Base-by-base conservation (phyloP, 2,329 filamentous ascomycete genomes). In the Aspergillus clavatus region DNA sequence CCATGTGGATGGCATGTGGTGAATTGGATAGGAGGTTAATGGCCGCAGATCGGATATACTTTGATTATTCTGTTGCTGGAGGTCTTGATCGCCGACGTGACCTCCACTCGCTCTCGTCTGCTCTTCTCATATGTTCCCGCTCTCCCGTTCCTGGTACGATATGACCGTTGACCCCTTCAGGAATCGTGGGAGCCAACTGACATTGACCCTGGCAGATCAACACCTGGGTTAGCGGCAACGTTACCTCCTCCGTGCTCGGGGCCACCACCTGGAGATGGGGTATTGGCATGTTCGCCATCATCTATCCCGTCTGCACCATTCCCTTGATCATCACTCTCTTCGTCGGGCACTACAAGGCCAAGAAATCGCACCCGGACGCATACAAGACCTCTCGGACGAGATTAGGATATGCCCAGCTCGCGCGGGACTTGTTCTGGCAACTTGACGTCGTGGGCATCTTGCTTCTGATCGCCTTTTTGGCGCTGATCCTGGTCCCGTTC, bases 101-200 rank as follows among this genome's bases (percentile, higher is more conserved):
- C 81, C 2, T 84, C 82, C 1, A 76, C 80, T 5, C 76, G 80
- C 11, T 72, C 79, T 8, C 80, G 82, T 57, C 69, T 85, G 7
- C 69, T 85, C 53, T 84, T 83, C 69, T 82, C 78, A 38, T 85
- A 82, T 56, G 67, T 84, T n/a, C 80, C 80, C 0, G 76, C 77
- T 0, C 59, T 75, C 3, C 80, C 80, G 0, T 82, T 81, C 54
- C 57, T 83, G 36, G 69, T 72, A 50, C 55, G 64, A 6, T n/a
- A 21, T 19, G 19, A 10, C 2, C 4, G 5, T 7, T 26, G 2
- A 12, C 22, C 11, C 12, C 2, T 7, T 6, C 1, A 21, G 21
- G n/a, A 12, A n/a, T n/a, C n/a, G n/a, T n/a, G n/a, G n/a, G n/a
- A n/a, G n/a, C n/a, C n/a, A n/a, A n/a, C n/a, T n/a, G 1, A 23